These are phyloP conservation scores for Astragalus glycyphyllos DNA, from an alignment of 306 rosid species.

Conservation along the genomic window DNA sequence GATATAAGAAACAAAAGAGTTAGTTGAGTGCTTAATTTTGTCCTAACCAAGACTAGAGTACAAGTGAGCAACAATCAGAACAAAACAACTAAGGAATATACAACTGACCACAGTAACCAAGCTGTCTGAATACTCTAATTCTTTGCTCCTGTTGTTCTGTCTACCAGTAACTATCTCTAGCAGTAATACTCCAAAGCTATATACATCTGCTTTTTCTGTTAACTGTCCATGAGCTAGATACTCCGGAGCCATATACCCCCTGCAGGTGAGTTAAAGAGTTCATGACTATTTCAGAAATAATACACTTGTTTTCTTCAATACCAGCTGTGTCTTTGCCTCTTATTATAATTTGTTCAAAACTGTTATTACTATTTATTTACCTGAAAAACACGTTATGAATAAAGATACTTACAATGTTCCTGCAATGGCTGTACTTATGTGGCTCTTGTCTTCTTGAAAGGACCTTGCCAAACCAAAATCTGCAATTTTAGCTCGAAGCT, in stretches of 20 bases:
- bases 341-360: constrained; percentile 6
- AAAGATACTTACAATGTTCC: constrained; percentile 75
- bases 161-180: constrained; percentile 76
- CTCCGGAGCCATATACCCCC: constrained; percentile 98
- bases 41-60: not conserved
- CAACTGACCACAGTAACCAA: constrained; percentile 67
- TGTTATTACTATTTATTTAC: not conserved
- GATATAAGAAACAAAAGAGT: not conserved
- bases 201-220: constrained; percentile 89
- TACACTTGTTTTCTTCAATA: no score
- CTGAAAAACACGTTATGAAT: not conserved
- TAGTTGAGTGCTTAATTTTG: no score
- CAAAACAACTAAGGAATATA: constrained; percentile 26
- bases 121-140: constrained; percentile 73
- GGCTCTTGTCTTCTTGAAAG: constrained; percentile 86
- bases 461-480: constrained; percentile 97
- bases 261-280: constrained; percentile 37
- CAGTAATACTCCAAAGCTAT: constrained; percentile 81
- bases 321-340: no score
- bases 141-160: constrained; percentile 79
- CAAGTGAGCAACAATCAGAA: constrained; percentile 18
- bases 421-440: constrained; percentile 93
- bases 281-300: no score
- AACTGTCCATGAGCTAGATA: constrained; percentile 93
- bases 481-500: constrained; percentile 85